phyloP scores from a whole-genome alignment of 208 protist species.

The Leishmania tropica region DNA sequence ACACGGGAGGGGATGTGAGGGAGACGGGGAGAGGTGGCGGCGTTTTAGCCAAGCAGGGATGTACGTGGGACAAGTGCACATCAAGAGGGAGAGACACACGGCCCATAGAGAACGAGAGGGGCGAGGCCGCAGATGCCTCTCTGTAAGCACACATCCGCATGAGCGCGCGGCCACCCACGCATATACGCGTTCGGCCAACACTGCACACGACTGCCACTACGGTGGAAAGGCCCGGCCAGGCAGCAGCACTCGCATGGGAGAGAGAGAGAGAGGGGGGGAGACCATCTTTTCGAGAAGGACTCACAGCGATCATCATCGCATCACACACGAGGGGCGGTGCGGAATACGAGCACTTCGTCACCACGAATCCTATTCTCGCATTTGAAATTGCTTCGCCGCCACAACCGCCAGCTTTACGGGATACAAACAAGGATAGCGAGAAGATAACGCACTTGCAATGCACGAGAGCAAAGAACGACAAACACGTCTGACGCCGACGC shows the following conservation, averaged over 20 bases:
- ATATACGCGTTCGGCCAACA: neutral
- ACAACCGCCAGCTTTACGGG: neutral
- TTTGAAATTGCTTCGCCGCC: neutral
- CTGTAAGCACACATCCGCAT: neutral
- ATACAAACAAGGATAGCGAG: no score
- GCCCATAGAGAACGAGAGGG: neutral
- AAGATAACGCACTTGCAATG: neutral
- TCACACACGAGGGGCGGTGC: neutral
- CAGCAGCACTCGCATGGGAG: neutral
- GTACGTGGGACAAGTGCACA: neutral
- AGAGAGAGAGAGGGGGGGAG: neutral
- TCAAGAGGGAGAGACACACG: neutral
- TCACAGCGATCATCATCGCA: neutral
- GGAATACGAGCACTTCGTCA: neutral
- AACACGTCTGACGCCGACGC: neutral
- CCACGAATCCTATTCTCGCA: neutral
- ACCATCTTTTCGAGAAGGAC: no score
- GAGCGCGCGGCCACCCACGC: neutral
- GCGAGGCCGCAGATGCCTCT: neutral
- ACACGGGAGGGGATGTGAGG: no score
- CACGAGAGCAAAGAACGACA: neutral
- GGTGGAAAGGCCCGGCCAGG: neutral
- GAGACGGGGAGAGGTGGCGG: neutral
- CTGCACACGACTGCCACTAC: neutral
- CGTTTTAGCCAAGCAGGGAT: neutral